Evolutionary conservation across 345 rosid species (phyloP), one percentile per base, ranked within the genome.

Genomic region (Sisymbrium altissimum): DNA sequence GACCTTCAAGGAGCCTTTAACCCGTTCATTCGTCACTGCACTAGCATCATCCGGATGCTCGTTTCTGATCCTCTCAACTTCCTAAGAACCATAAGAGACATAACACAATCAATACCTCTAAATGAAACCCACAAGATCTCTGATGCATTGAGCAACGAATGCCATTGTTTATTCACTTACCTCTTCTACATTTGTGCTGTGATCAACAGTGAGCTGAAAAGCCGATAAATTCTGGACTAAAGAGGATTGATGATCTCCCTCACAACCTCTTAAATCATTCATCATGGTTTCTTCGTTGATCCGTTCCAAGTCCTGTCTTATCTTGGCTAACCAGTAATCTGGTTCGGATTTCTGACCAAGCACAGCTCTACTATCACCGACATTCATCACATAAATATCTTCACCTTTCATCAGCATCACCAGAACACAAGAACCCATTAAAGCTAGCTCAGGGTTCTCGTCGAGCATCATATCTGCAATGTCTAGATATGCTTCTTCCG

Each of bases 1-100:
- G 65, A 94, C 97, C 83, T 89, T 94, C 85, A 94, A 80, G 12
- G 92, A 89, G 23, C 98, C 97, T 79, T 91, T 94, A 41, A 94
- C 98, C 2, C 98, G 89, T 25, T 89, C 96, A 19, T 94, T 94
- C 74, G 82, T 52, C 74, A 91, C 65, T 3, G 95, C 87, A 45
- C 73, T 81, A 33, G 78, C 78, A 87, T 94, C 98, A 74, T 94
- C 95, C 0, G 84, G 88, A 75, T 94, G 98, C 76, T 91, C 96
- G 15, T 78, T 80, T 68, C 81, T 85, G 19, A 94, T 94, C 81
- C 96, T 91, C 8, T 78, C 84, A 66, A 91, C 95, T 80, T 94
- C 98, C 98, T 94, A 86, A 71, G 71, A 62, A 63, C 43, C 71
- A 67, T 11, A 23, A 46, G 35, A 66, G n/a, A 66, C 10, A 74